These are phyloP conservation scores for Penicillium antarcticum DNA, from an alignment of 495 filamentous ascomycete genomes.

Conservation along the genomic window DNA sequence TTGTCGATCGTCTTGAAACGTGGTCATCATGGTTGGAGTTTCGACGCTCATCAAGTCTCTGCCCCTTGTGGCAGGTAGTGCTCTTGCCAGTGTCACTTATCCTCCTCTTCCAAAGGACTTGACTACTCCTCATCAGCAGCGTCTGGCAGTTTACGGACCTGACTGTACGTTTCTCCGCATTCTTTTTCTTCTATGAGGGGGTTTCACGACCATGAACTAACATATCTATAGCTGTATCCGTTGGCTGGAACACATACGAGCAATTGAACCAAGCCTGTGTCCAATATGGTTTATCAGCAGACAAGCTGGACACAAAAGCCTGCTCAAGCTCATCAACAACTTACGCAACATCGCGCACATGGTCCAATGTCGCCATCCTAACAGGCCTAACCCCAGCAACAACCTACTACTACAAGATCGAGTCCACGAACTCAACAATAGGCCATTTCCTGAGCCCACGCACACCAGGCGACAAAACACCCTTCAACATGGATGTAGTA, in stretches of 20 bases:
- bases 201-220: neutral
- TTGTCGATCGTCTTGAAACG: neutral
- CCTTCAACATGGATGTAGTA: slow-evolving; percentile 47
- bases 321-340: slow-evolving; percentile 42
- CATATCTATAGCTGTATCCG: slow-evolving; percentile 42
- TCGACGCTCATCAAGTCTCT: slow-evolving; percentile 19
- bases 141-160: slow-evolving; percentile 53
- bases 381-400: slow-evolving; percentile 42
- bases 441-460: slow-evolving; percentile 56
- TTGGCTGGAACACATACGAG: slow-evolving; percentile 55
- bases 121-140: slow-evolving; percentile 57
- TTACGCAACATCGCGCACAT: slow-evolving; percentile 49
- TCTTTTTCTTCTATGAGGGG: no score
- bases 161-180: slow-evolving; percentile 36
- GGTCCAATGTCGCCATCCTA: slow-evolving; percentile 46
- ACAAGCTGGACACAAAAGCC: slow-evolving; percentile 20
- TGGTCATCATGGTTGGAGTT: slow-evolving; percentile 14
- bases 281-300: slow-evolving; percentile 35
- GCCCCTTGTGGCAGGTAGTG: slow-evolving; percentile 40
- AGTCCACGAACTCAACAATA: slow-evolving; percentile 52
- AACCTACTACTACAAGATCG: slow-evolving; percentile 55
- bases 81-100: slow-evolving; percentile 43
- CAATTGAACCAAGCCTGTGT: slow-evolving; percentile 40
- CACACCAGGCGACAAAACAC: slow-evolving; percentile 40
- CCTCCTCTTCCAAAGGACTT: slow-evolving; percentile 50